Percentiles rank a stretch among this genome's conserved stretches.
phyloP scores from a whole-genome alignment of 495 filamentous ascomycete species.

The Trichocladium antarcticum region DNA sequence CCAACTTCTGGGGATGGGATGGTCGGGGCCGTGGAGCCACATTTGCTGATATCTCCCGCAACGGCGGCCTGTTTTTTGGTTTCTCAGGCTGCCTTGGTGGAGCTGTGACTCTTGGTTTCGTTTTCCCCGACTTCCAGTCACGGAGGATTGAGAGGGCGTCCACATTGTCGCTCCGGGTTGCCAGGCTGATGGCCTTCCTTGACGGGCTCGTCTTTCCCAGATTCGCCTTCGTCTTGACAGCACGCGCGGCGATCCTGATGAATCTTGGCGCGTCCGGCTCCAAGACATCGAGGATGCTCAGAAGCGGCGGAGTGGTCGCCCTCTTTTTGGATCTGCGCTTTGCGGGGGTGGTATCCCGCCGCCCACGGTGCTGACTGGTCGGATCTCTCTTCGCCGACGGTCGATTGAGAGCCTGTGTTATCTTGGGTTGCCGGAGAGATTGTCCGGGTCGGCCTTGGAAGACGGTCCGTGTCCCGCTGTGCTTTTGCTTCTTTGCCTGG shows the following conservation, averaged over 20 bases:
- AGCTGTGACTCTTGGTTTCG: slow-evolving; percentile 37
- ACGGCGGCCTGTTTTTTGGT: slow-evolving; percentile 13
- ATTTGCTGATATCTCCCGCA: slow-evolving; percentile 28
- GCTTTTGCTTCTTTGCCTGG: slow-evolving; percentile 20
- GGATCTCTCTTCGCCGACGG: neutral
- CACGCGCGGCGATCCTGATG: slow-evolving; percentile 64
- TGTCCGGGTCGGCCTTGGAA: slow-evolving; percentile 21
- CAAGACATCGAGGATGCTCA: slow-evolving; percentile 65
- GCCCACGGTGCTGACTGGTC: neutral
- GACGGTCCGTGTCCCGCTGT: slow-evolving; percentile 18
- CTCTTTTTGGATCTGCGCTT: slow-evolving; percentile 8
- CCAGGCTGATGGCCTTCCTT: slow-evolving; percentile 60
- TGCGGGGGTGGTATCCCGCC: neutral
- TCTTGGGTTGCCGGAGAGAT: slow-evolving; percentile 33
- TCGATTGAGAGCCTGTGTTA: slow-evolving; percentile 32
- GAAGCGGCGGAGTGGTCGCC: slow-evolving; percentile 34
- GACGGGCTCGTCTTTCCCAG: slow-evolving; percentile 64
- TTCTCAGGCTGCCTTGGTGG: slow-evolving; percentile 13
- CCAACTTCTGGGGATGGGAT: slow-evolving; percentile 16
- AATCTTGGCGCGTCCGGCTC: slow-evolving; percentile 55
- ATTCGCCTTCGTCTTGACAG: slow-evolving; percentile 49
- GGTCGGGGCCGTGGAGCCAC: slow-evolving; percentile 2
- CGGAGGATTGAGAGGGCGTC: slow-evolving; percentile 58
- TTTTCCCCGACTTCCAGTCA: slow-evolving; percentile 66
- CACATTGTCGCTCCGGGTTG: slow-evolving; percentile 58